Base-by-base conservation (phyloP, 2,329 filamentous ascomycete species). In the Trichoderma breve region DNA sequence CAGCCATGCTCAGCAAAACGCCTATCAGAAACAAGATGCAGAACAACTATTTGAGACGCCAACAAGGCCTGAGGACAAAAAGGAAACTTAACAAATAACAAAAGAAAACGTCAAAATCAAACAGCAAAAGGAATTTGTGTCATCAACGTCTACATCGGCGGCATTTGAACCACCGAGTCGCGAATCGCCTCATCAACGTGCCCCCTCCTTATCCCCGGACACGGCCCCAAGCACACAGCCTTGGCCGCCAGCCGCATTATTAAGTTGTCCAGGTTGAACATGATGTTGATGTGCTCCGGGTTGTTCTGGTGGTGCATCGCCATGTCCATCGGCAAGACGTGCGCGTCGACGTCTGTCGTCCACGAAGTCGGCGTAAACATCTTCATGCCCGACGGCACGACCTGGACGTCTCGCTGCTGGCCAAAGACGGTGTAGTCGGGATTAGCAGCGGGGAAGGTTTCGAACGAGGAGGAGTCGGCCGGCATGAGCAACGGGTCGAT, bases 161-260 rank as follows among this genome's bases (percentile, higher is more conserved):
- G 61, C 61, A 58, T 47, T 11, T 51, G 28, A 11, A 72, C 63
- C 11, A 72, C 70, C 36, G 70, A 61, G 3, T 55, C 57, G 18
- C 70, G 53, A 43, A 72, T 69, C 28, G 57, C 70, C 30, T 72
- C 63, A 12, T 72, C 70, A 14, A 72, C 39, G 32, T 61, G 51
- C 6, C 15, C 57, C 51, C 70, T 70, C 26, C 62, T 26, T 1
- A 72, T 72, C 28, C 70, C 70, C 6, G 70, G 70, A 21, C 64
- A 57, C 32, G 70, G 57, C 9, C 70, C 70, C 32, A 72, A 21
- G 32, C 70, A 72, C 4, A 70, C 43, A 2, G 64, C 64, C 32
- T 70, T 72, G 34, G 30, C n/a, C 24, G 65, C 70, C 24, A 72
- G 58, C 9, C 57, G 36, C 8, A 34, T 15, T 12, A 72, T 55